Base-by-base conservation (phyloP, 1,139 yeast genomes). In the Suhomyces bribrorum region DNA sequence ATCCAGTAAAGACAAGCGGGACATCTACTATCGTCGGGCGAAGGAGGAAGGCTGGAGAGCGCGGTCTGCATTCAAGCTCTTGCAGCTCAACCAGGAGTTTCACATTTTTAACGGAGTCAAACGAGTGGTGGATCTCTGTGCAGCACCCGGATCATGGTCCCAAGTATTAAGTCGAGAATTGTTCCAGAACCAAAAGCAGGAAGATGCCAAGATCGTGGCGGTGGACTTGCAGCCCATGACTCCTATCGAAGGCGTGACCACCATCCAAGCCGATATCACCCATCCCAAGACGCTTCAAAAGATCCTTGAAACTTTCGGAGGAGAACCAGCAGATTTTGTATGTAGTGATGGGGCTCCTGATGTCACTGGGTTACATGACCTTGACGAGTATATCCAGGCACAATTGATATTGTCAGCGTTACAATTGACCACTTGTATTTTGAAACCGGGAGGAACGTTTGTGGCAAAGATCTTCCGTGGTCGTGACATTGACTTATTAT, bases 101-200 rank as follows among this genome's bases (percentile, higher is more conserved):
- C 83, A 84, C 48, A 73, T 92, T 9, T 85, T 92, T 52, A 73
- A 81, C 37, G 86, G 80, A 25, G 79, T 88, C 26, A 72, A 73
- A 31, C 69, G 96, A 50, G 98, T 92, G 5, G 98, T 92, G 7
- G 98, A 92, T 64, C 72, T 92, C 29, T 92, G 98, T 73, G 98
- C 98, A 14, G 98, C 98, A 4, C 98, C 98, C 1, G 98, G 98
- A 2, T 88, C 97, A 4, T 92, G 98, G 98, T 86, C 96, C 2
- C 98, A 92, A 58, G 98, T 92, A 1, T 73, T 92, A n/a, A 80
- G 95, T 7, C 65, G 86, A 44, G 83, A 81, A 47, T 64, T 87
- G 31, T 77, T 75, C 47, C 67, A 69, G 42, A 73, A 62, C 25
- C 56, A 61, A 45, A 35, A 53, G 30, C 56, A 55, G 22, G 54